A percentile compares a stretch with the other conserved stretches of the same genome.
phyloP scores from a whole-genome alignment of 352 stramenopile species.

The Phytopythium sindhum region DNA sequence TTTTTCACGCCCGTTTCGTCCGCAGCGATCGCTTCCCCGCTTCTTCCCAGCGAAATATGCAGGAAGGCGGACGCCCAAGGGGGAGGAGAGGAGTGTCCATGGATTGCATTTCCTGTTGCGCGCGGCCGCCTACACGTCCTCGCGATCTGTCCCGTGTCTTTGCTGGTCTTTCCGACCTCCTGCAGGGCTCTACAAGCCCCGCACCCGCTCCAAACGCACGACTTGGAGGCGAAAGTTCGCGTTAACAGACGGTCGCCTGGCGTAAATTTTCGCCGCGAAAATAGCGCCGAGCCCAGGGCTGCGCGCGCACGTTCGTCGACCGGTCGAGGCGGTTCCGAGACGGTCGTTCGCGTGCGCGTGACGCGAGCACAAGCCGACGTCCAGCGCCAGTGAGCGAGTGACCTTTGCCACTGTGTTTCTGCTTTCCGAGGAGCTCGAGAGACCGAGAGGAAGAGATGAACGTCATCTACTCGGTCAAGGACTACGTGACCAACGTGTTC shows the following conservation, averaged over 20 bases:
- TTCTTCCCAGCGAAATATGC: neutral
- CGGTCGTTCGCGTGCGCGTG: neutral
- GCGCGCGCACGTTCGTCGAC: neutral
- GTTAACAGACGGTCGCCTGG: neutral
- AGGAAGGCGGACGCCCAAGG: too few species aligned
- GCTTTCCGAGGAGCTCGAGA: neutral
- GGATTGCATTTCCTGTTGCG: conserved; percentile 1
- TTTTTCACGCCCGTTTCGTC: too few species aligned
- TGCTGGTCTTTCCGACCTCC: too few species aligned
- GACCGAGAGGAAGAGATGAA: conserved; percentile 46
- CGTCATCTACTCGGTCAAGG: conserved; percentile 84
- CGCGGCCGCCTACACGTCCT: neutral
- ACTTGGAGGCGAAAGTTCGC: neutral
- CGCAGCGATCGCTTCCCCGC: neutral
- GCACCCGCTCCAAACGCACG: too few species aligned
- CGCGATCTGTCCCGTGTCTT: neutral
- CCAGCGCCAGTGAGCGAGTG: too few species aligned
- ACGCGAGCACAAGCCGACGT: neutral
- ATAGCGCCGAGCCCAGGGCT: neutral
- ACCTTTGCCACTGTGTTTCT: neutral
- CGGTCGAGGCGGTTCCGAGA: neutral
- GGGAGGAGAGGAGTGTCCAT: neutral
- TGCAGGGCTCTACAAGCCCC: too few species aligned
- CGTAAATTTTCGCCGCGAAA: neutral
- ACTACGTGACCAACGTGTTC: conserved; percentile 85